phyloP scores from a whole-genome alignment of 2,329 filamentous ascomycete genomes.

The Neonectria faginata region DNA sequence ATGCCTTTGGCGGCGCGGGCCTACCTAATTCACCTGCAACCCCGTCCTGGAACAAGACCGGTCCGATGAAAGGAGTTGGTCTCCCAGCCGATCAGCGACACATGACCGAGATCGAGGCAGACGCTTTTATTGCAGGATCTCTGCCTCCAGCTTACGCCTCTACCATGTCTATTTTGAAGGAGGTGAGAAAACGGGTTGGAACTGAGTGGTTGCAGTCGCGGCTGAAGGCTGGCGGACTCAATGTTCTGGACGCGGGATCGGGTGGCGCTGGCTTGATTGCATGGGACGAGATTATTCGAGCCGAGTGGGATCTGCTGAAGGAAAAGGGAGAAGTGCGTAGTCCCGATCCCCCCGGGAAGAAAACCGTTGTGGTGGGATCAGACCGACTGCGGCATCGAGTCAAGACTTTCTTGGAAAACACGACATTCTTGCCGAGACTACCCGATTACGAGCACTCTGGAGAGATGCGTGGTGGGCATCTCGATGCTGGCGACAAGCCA shows the following conservation, averaged over 20 bases:
- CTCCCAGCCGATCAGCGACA: constrained; percentile 72
- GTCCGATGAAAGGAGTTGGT: constrained; percentile 73
- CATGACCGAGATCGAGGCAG: constrained; percentile 81
- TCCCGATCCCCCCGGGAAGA: constrained; percentile 72
- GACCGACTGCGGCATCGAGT: constrained; percentile 79
- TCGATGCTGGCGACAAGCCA: constrained; percentile 68
- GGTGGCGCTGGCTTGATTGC: constrained; percentile 80
- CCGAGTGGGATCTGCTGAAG: constrained; percentile 82
- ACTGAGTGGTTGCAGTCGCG: constrained; percentile 75
- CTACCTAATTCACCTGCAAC: constrained; percentile 83
- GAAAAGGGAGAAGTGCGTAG: constrained; percentile 59
- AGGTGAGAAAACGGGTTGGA: constrained; percentile 79
- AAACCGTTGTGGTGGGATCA: constrained; percentile 83
- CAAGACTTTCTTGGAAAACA: constrained; percentile 84
- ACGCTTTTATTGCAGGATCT: constrained; percentile 76
- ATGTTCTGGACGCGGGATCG: constrained; percentile 79
- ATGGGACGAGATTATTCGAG: constrained; percentile 80
- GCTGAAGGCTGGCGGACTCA: constrained; percentile 66
- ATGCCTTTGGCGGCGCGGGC: constrained; percentile 79
- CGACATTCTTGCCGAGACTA: constrained; percentile 90
- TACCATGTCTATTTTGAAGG: constrained; percentile 74
- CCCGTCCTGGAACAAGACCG: constrained; percentile 65
- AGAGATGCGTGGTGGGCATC: constrained; percentile 66
- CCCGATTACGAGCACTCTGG: constrained; percentile 83
- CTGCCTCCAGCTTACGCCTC: constrained; percentile 79